Base-by-base conservation (phyloP, 352 stramenopile species). In the Globisporangium apiculatum region DNA sequence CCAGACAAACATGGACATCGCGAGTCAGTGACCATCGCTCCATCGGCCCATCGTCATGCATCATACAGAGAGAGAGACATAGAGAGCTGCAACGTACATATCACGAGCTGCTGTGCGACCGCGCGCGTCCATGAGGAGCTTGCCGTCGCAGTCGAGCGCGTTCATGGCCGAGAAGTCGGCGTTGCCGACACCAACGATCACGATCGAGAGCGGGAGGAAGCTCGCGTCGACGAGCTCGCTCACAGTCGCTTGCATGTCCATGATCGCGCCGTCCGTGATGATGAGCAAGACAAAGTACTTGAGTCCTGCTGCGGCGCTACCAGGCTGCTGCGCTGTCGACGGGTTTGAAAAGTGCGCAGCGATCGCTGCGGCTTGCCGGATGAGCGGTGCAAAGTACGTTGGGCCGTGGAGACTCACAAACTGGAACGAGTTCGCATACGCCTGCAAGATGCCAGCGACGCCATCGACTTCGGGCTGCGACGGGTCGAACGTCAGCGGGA, bases 161-260 rank as follows among this genome's bases (percentile, higher is more conserved):
- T 86, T 71, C 80, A 90, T 88, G 6, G 80, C 74, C 1, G 66
- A 76, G 31, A 90, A 90, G 49, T 86, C 72, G 2, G 80, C 79
- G 31, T 91, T 85, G 15, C 85, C 85, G 36, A 95, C 85, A 14
- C 80, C 83, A 5, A 91, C 80, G 60, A 94, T 89, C 45, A 94
- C 76, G 51, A 94, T 90, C 31, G 77, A 89, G 43, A 94, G 63
- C 0, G 85, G 80, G 52, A 90, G 67, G 14, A 69, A 71, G 11
- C 75, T 88, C 15, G 83, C 83, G 18, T 68, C 62, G n/a, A 86
- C 74, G 24, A 95, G 68, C 43, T 77, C 83, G 41, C 88, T 72
- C 54, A 90, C 72, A 7, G 83, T 95, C 36, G 67, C 65, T 52
- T 85, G 69, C 73, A 92, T 86, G 61, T 93, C 78, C 76, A 90